phyloP scores from a whole-genome alignment of 495 filamentous ascomycete species.

The Penicillium herquei region DNA sequence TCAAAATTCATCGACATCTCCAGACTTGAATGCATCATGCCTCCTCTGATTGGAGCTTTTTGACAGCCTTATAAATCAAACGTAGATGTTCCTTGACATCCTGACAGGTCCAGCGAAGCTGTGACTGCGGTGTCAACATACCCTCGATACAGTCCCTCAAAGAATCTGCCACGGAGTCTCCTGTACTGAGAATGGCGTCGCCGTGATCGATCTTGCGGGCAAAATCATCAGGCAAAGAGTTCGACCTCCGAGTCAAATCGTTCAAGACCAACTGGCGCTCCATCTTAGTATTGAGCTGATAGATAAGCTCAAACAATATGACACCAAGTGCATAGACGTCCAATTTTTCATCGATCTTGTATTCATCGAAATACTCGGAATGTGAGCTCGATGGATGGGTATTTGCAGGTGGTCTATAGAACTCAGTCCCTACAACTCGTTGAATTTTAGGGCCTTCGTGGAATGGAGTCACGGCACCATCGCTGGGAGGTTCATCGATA shows the following conservation, averaged over 20 bases:
- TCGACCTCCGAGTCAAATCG: constrained; percentile 36
- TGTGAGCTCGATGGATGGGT: constrained; percentile 1
- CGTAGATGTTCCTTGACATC: constrained; percentile 31
- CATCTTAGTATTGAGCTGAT: constrained; percentile 52
- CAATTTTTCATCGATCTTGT: constrained; percentile 49
- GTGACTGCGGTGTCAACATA: constrained; percentile 47
- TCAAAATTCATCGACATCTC: neutral
- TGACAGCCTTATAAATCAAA: constrained; percentile 21
- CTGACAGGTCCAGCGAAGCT: constrained; percentile 38
- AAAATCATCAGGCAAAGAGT: constrained; percentile 38
- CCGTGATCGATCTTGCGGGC: constrained; percentile 38
- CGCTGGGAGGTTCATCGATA: constrained; percentile 23
- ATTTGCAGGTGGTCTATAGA: constrained; percentile 41
- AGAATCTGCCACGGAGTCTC: constrained; percentile 33
- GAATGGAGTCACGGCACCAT: constrained; percentile 16
- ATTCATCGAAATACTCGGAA: constrained; percentile 20
- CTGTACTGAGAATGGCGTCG: constrained; percentile 23
- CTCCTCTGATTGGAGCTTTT: constrained; percentile 3
- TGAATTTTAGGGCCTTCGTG: constrained; percentile 24
- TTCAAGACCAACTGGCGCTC: constrained; percentile 50
- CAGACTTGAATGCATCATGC: neutral
- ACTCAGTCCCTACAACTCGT: constrained; percentile 46
- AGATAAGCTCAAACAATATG: constrained; percentile 53
- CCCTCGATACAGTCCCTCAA: constrained; percentile 42
- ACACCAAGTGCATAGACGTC: constrained; percentile 56